Percentiles rank a stretch among this genome's conserved stretches.
Evolutionary conservation across 2,329 filamentous ascomycete species (phyloP).

Genomic region (Clarireedia paspali): DNA sequence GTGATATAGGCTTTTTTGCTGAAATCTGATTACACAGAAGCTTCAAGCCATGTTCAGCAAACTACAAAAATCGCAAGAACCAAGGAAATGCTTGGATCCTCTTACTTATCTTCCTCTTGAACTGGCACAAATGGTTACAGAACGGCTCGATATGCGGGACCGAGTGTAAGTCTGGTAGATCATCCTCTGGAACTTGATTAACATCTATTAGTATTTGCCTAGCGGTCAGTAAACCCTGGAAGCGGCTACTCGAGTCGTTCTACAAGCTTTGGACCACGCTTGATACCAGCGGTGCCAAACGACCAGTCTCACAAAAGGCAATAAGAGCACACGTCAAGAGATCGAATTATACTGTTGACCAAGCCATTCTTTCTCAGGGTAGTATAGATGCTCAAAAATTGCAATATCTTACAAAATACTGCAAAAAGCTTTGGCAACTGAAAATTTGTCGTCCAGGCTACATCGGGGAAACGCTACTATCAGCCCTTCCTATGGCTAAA

Average conservation of each 20-base stretch:
- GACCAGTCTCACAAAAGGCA: constrained; percentile 16
- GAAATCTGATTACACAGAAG: constrained; percentile 18
- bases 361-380: constrained; percentile 18
- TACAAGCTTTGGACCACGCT: constrained; percentile 26
- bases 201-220: constrained; percentile 23
- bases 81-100: constrained; percentile 25
- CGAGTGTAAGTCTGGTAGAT: constrained; percentile 21
- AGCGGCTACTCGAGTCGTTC: constrained; percentile 23
- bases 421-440: constrained; percentile 21
- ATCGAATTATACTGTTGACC: constrained; percentile 25
- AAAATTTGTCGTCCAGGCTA: constrained; percentile 17
- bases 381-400: constrained; percentile 18
- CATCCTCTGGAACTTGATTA: background rate
- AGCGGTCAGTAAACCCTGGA: constrained; percentile 27
- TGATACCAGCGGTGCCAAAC: constrained; percentile 20
- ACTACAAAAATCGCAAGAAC: constrained; percentile 19
- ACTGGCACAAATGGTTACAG: constrained; percentile 26
- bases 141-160: constrained; percentile 25
- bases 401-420: constrained; percentile 20
- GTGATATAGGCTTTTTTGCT: background rate
- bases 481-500: constrained; percentile 16
- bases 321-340: constrained; percentile 22
- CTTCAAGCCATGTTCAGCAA: constrained; percentile 26
- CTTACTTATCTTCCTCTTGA: constrained; percentile 28
- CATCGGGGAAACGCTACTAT: constrained; percentile 22